These are phyloP conservation scores for Bidens hawaiensis DNA, from an alignment of 140 eudicot species.

Conservation along the genomic window DNA sequence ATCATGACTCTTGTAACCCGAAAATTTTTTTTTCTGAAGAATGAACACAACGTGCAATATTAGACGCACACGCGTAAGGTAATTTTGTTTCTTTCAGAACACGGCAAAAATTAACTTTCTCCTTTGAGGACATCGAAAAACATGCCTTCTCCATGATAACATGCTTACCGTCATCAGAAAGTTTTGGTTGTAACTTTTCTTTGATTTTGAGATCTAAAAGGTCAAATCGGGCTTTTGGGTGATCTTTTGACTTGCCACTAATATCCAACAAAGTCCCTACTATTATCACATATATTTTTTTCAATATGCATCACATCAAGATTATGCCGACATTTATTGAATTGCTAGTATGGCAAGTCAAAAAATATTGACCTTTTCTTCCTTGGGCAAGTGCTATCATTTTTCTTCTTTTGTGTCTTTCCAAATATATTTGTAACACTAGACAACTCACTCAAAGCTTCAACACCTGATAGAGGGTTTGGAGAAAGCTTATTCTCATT, in stretches of 20 bases:
- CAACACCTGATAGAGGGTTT: not conserved
- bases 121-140: conserved; percentile 9
- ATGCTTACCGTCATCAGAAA: no score
- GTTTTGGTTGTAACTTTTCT: not conserved
- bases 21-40: not conserved
- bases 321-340: no score
- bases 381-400: not conserved
- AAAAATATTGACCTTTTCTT: no score
- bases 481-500: no score
- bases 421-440: not conserved
- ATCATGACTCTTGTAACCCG: no score
- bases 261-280: no score
- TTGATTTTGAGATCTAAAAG: conserved; percentile 4
- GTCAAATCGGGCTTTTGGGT: conserved; percentile 15
- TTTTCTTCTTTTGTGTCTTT: conserved; percentile 8
- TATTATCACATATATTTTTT: no score
- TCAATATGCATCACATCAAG: no score
- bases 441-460: not conserved
- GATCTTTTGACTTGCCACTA: no score
- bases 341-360: no score
- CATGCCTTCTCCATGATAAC: not conserved
- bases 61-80: conserved; percentile 8
- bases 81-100: conserved; percentile 5
- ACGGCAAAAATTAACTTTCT: conserved; percentile 7
- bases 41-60: conserved; percentile 1